phyloP scores from a whole-genome alignment of 805 yeast genomes.

The Candida sanyiensis region DNA sequence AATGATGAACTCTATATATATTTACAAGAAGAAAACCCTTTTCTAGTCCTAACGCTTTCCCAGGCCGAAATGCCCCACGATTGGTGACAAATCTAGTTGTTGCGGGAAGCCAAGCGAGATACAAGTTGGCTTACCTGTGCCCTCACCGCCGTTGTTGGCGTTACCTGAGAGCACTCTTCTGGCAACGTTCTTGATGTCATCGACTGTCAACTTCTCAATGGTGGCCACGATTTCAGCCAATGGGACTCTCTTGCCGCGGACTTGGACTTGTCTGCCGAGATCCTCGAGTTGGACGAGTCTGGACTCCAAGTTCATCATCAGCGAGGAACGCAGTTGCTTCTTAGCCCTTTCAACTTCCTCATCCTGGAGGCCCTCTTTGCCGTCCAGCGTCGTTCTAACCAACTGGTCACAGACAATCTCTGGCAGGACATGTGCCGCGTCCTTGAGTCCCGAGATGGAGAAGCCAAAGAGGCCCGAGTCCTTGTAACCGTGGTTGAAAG shows the following conservation, averaged over 20 bases:
- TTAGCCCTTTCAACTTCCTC: slow-evolving; percentile 85
- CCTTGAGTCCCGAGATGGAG: slow-evolving; percentile 76
- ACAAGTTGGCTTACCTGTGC: slow-evolving; percentile 69
- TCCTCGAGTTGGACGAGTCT: slow-evolving; percentile 94
- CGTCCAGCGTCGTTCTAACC: slow-evolving; percentile 39
- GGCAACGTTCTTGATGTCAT: slow-evolving; percentile 71
- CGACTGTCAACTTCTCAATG: slow-evolving; percentile 61
- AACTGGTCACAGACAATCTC: slow-evolving; percentile 71
- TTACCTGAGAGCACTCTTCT: slow-evolving; percentile 67
- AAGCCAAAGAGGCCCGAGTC: slow-evolving; percentile 92
- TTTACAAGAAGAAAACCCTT: background rate
- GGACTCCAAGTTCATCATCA: slow-evolving; percentile 89
- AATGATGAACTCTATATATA: background rate
- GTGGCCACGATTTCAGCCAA: slow-evolving; percentile 75
- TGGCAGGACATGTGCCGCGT: slow-evolving; percentile 78
- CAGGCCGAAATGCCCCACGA: slow-evolving; percentile 65
- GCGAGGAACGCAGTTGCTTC: slow-evolving; percentile 80
- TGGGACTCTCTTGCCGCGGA: slow-evolving; percentile 69
- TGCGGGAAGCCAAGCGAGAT: slow-evolving; percentile 88
- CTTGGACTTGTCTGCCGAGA: slow-evolving; percentile 88
- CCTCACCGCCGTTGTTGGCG: slow-evolving; percentile 39
- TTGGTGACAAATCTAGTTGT: slow-evolving; percentile 66
- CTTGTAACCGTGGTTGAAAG: slow-evolving; percentile 85
- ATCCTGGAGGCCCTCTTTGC: slow-evolving; percentile 57
- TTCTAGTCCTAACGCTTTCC: slow-evolving; percentile 11